These are phyloP conservation scores for Dictyostelium firmibasis DNA, from an alignment of 78 protist species.

Conservation along the genomic window DNA sequence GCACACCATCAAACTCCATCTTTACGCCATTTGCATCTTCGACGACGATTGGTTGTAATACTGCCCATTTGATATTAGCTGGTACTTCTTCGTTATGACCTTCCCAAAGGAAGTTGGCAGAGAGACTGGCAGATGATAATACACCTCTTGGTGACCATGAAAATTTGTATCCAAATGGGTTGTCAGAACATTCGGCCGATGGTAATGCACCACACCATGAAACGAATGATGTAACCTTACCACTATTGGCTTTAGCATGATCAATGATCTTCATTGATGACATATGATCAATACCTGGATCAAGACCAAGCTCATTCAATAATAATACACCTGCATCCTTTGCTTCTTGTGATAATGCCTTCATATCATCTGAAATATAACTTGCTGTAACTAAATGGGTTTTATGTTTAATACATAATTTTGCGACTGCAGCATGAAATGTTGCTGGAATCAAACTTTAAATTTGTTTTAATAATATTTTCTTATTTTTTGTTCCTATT, in stretches of 20 bases:
- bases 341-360: conserved; percentile 44
- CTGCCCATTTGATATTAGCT: conserved; percentile 39
- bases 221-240: conserved; percentile 76
- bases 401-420: conserved; percentile 64
- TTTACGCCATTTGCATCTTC: conserved; percentile 18
- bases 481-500: neutral
- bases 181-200: conserved; percentile 81
- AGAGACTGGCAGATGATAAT: conserved; percentile 70
- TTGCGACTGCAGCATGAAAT: conserved; percentile 81
- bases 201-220: conserved; percentile 94
- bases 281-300: conserved; percentile 93
- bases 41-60: conserved; percentile 35
- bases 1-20: conserved; percentile 76
- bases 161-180: conserved; percentile 92
- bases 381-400: conserved; percentile 82
- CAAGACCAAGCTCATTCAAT: conserved; percentile 88
- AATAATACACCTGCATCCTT: conserved; percentile 77
- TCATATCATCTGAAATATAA: conserved; percentile 85
- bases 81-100: conserved; percentile 52
- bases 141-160: conserved; percentile 93
- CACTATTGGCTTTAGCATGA: conserved; percentile 49
- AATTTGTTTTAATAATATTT: neutral
- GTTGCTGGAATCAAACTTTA: conserved; percentile 83
- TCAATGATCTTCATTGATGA: conserved; percentile 82
- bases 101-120: conserved; percentile 72